phyloP scores from a whole-genome alignment of 805 yeast species.

The Torulaspora microellipsoides region DNA sequence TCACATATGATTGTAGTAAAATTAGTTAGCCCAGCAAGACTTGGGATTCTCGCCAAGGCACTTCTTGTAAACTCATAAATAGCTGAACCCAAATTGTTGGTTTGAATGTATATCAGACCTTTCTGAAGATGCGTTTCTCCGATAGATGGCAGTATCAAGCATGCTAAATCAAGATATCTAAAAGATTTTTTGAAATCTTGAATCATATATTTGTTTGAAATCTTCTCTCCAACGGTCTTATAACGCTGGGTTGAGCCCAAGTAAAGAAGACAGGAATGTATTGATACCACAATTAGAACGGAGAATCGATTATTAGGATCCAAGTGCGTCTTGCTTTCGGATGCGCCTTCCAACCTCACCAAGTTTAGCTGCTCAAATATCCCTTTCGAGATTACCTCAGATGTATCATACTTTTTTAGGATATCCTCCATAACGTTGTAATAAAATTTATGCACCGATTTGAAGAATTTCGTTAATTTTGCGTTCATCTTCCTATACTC shows the following conservation, averaged over 20 bases:
- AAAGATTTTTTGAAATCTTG: constrained; percentile 43
- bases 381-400: constrained; percentile 12
- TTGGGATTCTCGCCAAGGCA: constrained; percentile 48
- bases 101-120: constrained; percentile 26
- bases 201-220: constrained; percentile 36
- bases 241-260: constrained; percentile 59
- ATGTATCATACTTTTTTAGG: constrained; percentile 8
- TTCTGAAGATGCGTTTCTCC: constrained; percentile 49
- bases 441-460: constrained; percentile 47
- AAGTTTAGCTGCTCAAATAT: constrained; percentile 9
- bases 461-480: constrained; percentile 45
- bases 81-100: constrained; percentile 24
- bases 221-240: constrained; percentile 44
- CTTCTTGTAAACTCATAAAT: constrained; percentile 42
- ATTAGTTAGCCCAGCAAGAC: constrained; percentile 45
- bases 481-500: constrained; percentile 56
- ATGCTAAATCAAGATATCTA: constrained; percentile 49
- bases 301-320: constrained; percentile 11
- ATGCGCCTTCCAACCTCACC: not conserved
- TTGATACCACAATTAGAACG: constrained; percentile 12
- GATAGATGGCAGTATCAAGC: constrained; percentile 56
- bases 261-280: constrained; percentile 36
- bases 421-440: constrained; percentile 33
- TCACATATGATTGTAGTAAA: constrained; percentile 38
- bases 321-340: constrained; percentile 2